These are phyloP conservation scores for Penicillium sp. DNA, from an alignment of 2,329 filamentous ascomycete species.

Conservation along the genomic window DNA sequence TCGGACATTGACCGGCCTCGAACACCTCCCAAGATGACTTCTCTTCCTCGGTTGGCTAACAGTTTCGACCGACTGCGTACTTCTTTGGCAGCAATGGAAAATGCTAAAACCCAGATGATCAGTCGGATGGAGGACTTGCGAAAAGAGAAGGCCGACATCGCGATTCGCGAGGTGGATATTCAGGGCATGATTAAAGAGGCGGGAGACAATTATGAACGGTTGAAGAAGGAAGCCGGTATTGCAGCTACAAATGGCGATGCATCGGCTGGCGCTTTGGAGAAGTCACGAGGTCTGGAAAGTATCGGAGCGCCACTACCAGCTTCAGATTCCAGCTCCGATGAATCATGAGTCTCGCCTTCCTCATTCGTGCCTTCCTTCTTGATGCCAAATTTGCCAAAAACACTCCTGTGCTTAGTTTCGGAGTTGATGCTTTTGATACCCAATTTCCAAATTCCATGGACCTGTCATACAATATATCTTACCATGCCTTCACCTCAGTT, in stretches of 20 bases:
- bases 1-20: slow-evolving; percentile 45
- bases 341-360: slow-evolving; percentile 19
- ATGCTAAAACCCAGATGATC: slow-evolving; percentile 60
- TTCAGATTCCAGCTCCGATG: slow-evolving; percentile 28
- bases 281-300: slow-evolving; percentile 39
- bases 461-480: slow-evolving; percentile 6
- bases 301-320: slow-evolving; percentile 33
- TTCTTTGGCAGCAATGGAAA: slow-evolving; percentile 64
- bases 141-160: slow-evolving; percentile 67
- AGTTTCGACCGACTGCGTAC: slow-evolving; percentile 65
- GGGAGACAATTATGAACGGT: slow-evolving; percentile 66
- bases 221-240: slow-evolving; percentile 49
- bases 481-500: slow-evolving; percentile 31
- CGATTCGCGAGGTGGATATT: slow-evolving; percentile 72
- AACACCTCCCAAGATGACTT: slow-evolving; percentile 72
- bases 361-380: background rate
- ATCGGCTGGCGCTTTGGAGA: slow-evolving; percentile 29
- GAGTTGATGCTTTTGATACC: slow-evolving; percentile 21
- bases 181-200: slow-evolving; percentile 79
- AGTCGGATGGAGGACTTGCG: slow-evolving; percentile 65
- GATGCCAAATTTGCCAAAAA: background rate
- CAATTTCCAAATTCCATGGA: background rate
- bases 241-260: slow-evolving; percentile 25
- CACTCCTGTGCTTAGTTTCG: slow-evolving; percentile 6
- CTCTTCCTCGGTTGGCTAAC: slow-evolving; percentile 71